Percentiles rank a stretch among this genome's conserved stretches.
Conservation (phyloP, 768 basidiomycete genomes). For the Mycena sanguinolenta region DNA sequence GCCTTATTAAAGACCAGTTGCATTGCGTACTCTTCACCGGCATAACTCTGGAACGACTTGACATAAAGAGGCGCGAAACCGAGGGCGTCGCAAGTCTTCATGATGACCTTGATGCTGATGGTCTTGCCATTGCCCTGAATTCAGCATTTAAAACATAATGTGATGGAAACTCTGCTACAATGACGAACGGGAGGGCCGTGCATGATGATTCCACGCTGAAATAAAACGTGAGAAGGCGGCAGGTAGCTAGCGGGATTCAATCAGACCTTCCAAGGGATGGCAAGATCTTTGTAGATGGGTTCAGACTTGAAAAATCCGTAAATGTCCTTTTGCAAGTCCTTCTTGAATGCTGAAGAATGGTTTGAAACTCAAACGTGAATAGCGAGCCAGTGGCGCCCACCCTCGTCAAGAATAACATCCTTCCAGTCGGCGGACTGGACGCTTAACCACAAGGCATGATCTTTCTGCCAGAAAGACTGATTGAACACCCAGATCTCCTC, state of each 20-base stretch:
- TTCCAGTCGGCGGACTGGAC: constrained; percentile 79
- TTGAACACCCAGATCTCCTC: constrained; percentile 86
- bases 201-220: constrained; percentile 85
- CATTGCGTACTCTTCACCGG: constrained; percentile 78
- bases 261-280: constrained; percentile 86
- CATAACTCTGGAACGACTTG: constrained; percentile 71
- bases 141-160: not conserved
- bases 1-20: constrained; percentile 78
- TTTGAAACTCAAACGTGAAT: not conserved
- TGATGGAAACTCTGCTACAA: constrained; percentile 21
- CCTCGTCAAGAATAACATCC: constrained; percentile 77
- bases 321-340: constrained; percentile 77
- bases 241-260: not conserved
- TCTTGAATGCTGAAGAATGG: constrained; percentile 64
- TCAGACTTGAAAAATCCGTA: constrained; percentile 86
- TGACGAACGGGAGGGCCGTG: constrained; percentile 79
- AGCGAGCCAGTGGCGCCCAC: not conserved
- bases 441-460: constrained; percentile 69
- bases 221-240: constrained; percentile 4
- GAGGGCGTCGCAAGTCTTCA: constrained; percentile 75
- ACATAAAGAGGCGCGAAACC: constrained; percentile 84
- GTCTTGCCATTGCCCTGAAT: constrained; percentile 84
- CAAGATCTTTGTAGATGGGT: constrained; percentile 76
- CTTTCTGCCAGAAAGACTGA: constrained; percentile 76
- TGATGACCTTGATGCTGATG: constrained; percentile 85